Conservation (phyloP, 2,329 filamentous ascomycete species). For the Dactylellina drechsleri region DNA sequence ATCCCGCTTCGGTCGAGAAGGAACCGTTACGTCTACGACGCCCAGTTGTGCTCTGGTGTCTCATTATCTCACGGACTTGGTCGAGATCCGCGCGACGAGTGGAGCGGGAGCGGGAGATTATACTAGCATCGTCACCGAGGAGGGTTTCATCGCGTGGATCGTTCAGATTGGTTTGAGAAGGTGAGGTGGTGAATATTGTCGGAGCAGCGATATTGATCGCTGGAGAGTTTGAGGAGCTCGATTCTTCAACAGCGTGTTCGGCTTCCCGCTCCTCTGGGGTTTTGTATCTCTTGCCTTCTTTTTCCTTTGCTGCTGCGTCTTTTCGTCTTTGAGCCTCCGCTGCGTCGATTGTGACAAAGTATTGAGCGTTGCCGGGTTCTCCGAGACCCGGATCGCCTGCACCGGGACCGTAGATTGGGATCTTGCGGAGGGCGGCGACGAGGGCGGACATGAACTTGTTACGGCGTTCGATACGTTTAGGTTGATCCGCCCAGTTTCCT, state of each 20-base stretch:
- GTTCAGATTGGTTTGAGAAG: slow-evolving; percentile 42
- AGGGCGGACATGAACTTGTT: slow-evolving; percentile 98
- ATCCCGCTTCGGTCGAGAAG: slow-evolving; percentile 16
- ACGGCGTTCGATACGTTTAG: slow-evolving; percentile 63
- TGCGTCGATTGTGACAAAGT: slow-evolving; percentile 80
- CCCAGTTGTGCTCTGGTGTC: slow-evolving; percentile 52
- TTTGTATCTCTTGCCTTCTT: slow-evolving; percentile 70
- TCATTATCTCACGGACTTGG: slow-evolving; percentile 51
- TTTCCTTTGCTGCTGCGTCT: slow-evolving; percentile 69
- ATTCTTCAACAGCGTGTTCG: slow-evolving; percentile 20
- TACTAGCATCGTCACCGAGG: slow-evolving; percentile 64
- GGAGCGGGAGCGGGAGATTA: slow-evolving; percentile 59
- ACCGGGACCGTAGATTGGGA: slow-evolving; percentile 85
- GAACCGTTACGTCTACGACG: slow-evolving; percentile 45
- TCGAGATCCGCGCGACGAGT: slow-evolving; percentile 35
- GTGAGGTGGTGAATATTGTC: slow-evolving; percentile 47
- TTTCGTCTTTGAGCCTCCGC: slow-evolving; percentile 73
- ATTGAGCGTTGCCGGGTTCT: slow-evolving; percentile 76
- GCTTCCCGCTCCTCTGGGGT: slow-evolving; percentile 44
- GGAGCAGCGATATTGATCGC: slow-evolving; percentile 9
- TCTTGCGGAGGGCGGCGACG: slow-evolving; percentile 81
- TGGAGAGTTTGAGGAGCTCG: neutral
- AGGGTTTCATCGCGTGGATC: slow-evolving; percentile 54
- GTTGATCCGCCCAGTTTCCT: slow-evolving; percentile 75
- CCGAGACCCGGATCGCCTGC: slow-evolving; percentile 71